Evolutionary conservation across 1,284 basidiomycete species (phyloP).

Genomic region (Ceratobasidium sp.): DNA sequence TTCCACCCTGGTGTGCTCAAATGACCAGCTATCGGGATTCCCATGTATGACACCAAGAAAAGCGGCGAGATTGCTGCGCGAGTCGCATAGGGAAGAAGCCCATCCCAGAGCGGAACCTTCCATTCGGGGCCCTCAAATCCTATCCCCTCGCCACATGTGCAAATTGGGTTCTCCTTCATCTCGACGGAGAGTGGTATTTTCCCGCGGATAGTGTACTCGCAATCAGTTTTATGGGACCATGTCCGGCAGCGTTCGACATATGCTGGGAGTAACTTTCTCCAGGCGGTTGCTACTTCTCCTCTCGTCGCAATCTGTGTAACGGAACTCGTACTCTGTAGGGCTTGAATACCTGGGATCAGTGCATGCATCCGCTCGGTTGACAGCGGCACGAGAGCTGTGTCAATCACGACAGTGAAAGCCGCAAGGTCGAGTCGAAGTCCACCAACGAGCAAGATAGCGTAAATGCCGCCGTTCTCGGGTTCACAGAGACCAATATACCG

Average conservation of each 20-base stretch:
- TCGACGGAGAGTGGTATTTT: background rate
- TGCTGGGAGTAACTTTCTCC: slow-evolving; percentile 39
- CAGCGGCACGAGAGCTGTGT: slow-evolving; percentile 15
- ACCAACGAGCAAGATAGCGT: slow-evolving; percentile 23
- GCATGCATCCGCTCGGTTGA: background rate
- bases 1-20: background rate
- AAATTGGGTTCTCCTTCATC: background rate
- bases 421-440: slow-evolving; percentile 34
- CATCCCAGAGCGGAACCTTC: slow-evolving; percentile 12
- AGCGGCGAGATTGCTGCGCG: slow-evolving; percentile 26
- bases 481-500: slow-evolving; percentile 17
- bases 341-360: too few species aligned
- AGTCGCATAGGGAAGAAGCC: slow-evolving; percentile 15
- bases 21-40: background rate
- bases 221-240: slow-evolving; percentile 17
- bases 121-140: slow-evolving; percentile 14
- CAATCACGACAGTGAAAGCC: slow-evolving; percentile 3
- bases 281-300: slow-evolving; percentile 7
- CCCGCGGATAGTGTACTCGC: slow-evolving; percentile 13
- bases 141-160: slow-evolving; percentile 25
- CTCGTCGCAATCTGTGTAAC: background rate
- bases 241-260: slow-evolving; percentile 31
- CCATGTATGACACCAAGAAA: slow-evolving; percentile 17
- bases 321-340: too few species aligned
- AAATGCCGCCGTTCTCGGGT: background rate